Conservation (phyloP, 2,329 filamentous ascomycete species). For the Cladosporium sp. region DNA sequence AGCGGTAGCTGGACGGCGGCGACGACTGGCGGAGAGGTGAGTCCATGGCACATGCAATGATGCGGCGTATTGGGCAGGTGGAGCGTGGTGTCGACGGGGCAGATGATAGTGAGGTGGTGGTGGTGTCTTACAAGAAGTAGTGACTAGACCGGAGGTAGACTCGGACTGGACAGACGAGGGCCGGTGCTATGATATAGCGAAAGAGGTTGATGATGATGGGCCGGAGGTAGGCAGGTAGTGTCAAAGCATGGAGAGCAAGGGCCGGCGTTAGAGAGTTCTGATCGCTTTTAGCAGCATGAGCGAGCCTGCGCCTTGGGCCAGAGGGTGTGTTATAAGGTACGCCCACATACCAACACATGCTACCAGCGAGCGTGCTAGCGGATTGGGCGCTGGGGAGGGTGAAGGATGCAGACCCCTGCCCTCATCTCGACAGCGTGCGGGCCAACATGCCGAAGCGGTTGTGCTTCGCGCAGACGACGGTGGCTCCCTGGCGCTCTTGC, state of each 20-base stretch:
- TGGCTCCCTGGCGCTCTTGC: not conserved
- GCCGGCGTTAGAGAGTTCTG: slow-evolving; percentile 19
- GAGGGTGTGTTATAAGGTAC: slow-evolving; percentile 22
- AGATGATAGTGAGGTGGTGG: not conserved
- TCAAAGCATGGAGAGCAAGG: slow-evolving; percentile 22
- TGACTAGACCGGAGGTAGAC: slow-evolving; percentile 17
- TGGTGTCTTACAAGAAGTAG: slow-evolving; percentile 21
- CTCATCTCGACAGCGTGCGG: slow-evolving; percentile 22
- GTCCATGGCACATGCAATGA: slow-evolving; percentile 20
- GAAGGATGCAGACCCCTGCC: slow-evolving; percentile 22
- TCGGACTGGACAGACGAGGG: slow-evolving; percentile 17
- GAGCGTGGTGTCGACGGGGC: not conserved
- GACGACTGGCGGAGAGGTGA: slow-evolving; percentile 21
- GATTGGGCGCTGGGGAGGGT: slow-evolving; percentile 17
- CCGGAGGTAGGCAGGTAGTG: slow-evolving; percentile 2
- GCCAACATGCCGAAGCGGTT: slow-evolving; percentile 21
- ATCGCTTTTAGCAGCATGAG: slow-evolving; percentile 21
- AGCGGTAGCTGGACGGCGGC: slow-evolving; percentile 13
- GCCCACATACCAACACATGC: slow-evolving; percentile 22
- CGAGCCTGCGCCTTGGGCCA: slow-evolving; percentile 19
- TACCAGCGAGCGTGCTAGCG: slow-evolving; percentile 17
- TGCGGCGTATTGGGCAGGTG: not conserved
- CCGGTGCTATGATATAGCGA: slow-evolving; percentile 19
- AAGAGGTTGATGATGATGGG: slow-evolving; percentile 6
- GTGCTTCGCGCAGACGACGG: slow-evolving; percentile 13